Base-by-base conservation (phyloP, 306 rosid species). In the Rubus idaeus region DNA sequence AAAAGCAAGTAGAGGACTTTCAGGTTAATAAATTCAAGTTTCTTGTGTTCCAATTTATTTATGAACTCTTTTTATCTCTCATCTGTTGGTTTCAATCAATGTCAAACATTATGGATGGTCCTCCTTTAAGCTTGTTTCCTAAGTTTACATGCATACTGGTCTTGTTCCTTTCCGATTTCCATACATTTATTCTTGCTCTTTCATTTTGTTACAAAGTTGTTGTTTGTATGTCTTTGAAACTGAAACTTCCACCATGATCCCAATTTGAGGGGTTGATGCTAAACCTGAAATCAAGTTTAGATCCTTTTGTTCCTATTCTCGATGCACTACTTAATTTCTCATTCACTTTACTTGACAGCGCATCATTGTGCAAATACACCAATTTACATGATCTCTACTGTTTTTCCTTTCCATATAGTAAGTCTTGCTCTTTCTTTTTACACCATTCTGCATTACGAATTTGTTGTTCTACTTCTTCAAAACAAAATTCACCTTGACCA, bases 1-100 rank as follows among this genome's bases (percentile, higher is more conserved):
- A 91, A 78, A 92, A 83, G 77, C 94, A 87, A 85, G 84, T 95
- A 11, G 87, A 79, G 60, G 93, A 89, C 40, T 92, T 95, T 88
- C 97, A 88, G 91, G 98, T 92, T 81, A 74, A 55, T 60, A 66
- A 18, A 16, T 81, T 73, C 72, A 53, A 77, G 53, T 66, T 58
- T 26, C 63, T 9, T 18, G 51, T 61, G 50, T 75, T 47, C 17
- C 60, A 23, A 10, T 8, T 14, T 17, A 3, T 53, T 65, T 23
- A 18, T 53, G 8, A 17, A 45, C 8, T 45, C 16, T 37, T n/a
- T 50, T 70, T 40, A 61, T 26, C 49, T 35, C 46, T 73, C 14
- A 50, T 41, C 45, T 75, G 68, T 12, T 47, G 17, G 47, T 55
- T 64, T 26, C 21, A 14, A 57, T 4, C 21, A 51, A 40, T 46